Evolutionary conservation across 2,329 filamentous ascomycete genomes (phyloP), one percentile per base, ranked within the genome.

Genomic region (Coniella vitis): DNA sequence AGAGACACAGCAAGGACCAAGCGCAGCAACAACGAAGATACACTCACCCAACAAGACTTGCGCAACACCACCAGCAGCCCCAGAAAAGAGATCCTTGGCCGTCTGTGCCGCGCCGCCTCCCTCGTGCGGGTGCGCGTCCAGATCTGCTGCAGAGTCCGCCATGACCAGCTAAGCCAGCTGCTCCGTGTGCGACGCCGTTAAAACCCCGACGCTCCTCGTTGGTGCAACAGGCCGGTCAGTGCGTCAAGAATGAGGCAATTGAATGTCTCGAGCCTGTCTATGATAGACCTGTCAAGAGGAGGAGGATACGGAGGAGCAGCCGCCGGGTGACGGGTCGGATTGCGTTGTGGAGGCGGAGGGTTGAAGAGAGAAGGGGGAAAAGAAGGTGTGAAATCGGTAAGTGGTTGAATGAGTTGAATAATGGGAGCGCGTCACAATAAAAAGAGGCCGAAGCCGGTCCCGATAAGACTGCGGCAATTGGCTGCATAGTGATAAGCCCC

Each of bases 21-120:
- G 0, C 9, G 7, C 14, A n/a, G 4, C 10, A 25, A 10, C 21
- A 31, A 17, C 21, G 17, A 13, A 10, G 12, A 17, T 12, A 32
- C 29, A 19, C 81, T 69, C 71, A 95, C 90, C 91, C 57, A 97
- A 78, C 54, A 98, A 71, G 38, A 98, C 93, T 69, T 98, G 93
- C 16, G 93, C 91, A 59, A 97, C 77, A 59, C 93, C 93, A 55
- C 93, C 93, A 7, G 85, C 86, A 52, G 93, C 93, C 34, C 93
- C 93, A 10, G 93, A 81, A 63, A 91, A 86, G 51, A 98, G 74
- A 69, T 98, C 93, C 74, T 97, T 98, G 60, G 83, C 72, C 43
- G 86, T 86, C 63, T 84, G 80, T 58, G 74, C 56, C 20, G 66
- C 69, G 48, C 67, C 64, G 53, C 61, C 63, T 41, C 53, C 52